These are phyloP conservation scores for Carex kokanica DNA, from an alignment of 176 grass and related monocot species.

Conservation along the genomic window DNA sequence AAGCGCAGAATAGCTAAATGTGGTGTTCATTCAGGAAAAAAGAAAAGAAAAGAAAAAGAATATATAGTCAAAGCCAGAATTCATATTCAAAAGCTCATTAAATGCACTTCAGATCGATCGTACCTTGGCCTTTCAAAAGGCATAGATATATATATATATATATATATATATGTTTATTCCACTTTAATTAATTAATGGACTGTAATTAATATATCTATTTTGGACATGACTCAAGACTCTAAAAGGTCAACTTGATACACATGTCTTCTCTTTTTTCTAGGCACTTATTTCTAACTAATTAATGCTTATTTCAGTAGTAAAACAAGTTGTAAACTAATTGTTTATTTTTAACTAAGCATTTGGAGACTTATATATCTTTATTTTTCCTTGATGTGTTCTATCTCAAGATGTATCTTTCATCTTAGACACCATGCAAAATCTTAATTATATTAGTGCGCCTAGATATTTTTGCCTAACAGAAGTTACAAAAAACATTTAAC, in stretches of 20 bases:
- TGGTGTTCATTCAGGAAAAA: neutral
- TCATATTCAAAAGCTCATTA: conserved; percentile 16
- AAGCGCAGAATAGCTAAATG: neutral
- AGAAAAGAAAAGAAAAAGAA: neutral
- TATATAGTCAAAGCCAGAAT: conserved; percentile 16
- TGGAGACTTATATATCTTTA: neutral
- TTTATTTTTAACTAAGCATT: neutral
- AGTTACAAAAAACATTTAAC: neutral
- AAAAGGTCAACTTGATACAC: neutral
- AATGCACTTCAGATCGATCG: conserved; percentile 14
- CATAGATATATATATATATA: too few relatives aligned
- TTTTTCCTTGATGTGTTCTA: neutral
- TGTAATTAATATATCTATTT: neutral
- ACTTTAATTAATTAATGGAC: neutral
- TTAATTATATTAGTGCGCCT: neutral
- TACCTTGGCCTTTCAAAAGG: conserved; percentile 17
- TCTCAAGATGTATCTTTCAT: neutral
- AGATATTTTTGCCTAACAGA: neutral
- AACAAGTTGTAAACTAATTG: neutral
- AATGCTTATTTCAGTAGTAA: neutral
- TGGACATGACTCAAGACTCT: neutral
- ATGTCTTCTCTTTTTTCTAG: neutral
- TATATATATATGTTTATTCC: too few relatives aligned
- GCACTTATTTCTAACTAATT: neutral
- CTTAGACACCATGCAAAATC: neutral